A percentile compares a stretch with the other conserved stretches of the same genome.
Conservation (phyloP, 106 monocot species). For the Chionographis japonica region DNA sequence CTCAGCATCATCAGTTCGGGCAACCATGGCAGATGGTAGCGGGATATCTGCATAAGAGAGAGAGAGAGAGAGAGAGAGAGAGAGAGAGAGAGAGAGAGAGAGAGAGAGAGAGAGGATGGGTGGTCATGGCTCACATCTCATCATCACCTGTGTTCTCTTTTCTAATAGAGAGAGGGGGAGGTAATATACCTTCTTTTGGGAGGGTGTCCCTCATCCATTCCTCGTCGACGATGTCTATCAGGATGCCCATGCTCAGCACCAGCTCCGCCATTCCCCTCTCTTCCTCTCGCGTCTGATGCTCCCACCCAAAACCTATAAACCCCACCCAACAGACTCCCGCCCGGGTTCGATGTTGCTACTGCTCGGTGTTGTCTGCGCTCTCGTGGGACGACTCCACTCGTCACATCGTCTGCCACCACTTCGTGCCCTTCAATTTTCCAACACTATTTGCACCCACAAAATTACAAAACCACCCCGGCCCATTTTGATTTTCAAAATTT, state of each 20-base stretch:
- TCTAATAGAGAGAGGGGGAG: not conserved
- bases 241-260: slow-evolving; percentile 33
- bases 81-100: not conserved
- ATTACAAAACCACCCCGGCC: too few relatives aligned
- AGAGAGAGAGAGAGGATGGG: not conserved
- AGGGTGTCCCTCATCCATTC: slow-evolving; percentile 41
- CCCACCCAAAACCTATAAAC: too few relatives aligned
- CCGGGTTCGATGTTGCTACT: too few relatives aligned
- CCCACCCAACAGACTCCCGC: too few relatives aligned
- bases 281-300: not conserved
- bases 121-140: not conserved
- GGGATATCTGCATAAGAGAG: slow-evolving; percentile 15
- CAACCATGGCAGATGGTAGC: slow-evolving; percentile 14
- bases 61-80: not conserved
- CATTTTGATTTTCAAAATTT: too few relatives aligned
- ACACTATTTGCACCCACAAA: too few relatives aligned
- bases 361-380: too few relatives aligned
- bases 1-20: slow-evolving; percentile 22
- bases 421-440: too few relatives aligned
- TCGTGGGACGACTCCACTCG: too few relatives aligned
- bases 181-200: slow-evolving; percentile 25
- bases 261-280: slow-evolving; percentile 14
- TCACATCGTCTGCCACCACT: too few relatives aligned
- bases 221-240: slow-evolving; percentile 36
- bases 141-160: too few relatives aligned